Conservation (phyloP, 805 yeast genomes). For the Lipomyces orientalis region DNA sequence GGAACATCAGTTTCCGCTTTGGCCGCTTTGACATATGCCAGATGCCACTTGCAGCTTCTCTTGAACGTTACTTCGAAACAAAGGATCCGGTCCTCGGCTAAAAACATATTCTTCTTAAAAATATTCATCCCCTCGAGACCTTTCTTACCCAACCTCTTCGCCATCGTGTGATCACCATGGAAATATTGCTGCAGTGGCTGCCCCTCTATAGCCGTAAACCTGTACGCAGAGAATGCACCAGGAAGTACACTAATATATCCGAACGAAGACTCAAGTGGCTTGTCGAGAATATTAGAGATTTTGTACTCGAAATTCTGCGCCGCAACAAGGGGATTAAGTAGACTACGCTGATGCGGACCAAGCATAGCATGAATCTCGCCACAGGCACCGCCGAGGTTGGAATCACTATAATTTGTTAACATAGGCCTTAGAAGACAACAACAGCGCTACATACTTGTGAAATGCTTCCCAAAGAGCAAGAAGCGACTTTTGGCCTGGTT, state of each 20-base stretch:
- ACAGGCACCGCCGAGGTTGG: constrained; percentile 70
- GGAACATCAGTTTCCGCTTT: constrained; percentile 75
- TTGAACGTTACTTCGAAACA: constrained; percentile 70
- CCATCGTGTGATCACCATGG: constrained; percentile 66
- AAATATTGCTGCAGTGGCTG: constrained; percentile 71
- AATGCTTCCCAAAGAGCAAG: constrained; percentile 68
- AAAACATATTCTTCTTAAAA: constrained; percentile 70
- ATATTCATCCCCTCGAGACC: constrained; percentile 67
- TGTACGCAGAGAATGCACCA: constrained; percentile 71
- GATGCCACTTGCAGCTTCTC: constrained; percentile 61
- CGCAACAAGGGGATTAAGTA: constrained; percentile 66
- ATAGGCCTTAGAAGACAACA: not conserved
- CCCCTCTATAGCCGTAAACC: constrained; percentile 64
- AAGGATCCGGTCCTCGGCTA: constrained; percentile 71
- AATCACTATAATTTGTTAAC: constrained; percentile 45
- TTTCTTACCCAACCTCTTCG: constrained; percentile 53
- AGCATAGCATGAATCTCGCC: constrained; percentile 72
- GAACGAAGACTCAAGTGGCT: constrained; percentile 67
- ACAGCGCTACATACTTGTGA: constrained; percentile 45
- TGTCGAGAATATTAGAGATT: constrained; percentile 69
- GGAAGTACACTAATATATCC: constrained; percentile 71
- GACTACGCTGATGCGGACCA: constrained; percentile 53
- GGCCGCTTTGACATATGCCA: constrained; percentile 66
- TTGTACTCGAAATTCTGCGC: constrained; percentile 68
- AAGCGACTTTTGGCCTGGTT: constrained; percentile 62